A percentile compares a stretch with the other conserved stretches of the same genome.
Evolutionary conservation across 352 stramenopile genomes (phyloP).

Genomic region (Pythium rishiriense): DNA sequence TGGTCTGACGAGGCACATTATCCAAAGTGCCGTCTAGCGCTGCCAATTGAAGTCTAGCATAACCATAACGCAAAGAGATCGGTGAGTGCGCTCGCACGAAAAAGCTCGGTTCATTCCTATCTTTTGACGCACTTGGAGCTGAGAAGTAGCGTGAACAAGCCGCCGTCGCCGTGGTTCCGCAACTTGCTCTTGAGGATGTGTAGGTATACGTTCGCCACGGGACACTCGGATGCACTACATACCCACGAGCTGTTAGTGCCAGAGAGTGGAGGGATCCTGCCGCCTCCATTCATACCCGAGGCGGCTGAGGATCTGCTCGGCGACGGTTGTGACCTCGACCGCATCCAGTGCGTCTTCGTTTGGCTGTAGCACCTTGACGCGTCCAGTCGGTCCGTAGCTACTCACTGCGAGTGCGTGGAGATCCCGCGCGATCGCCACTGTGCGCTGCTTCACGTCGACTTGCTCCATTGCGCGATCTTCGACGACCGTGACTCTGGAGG

Average conservation of each 20-base stretch:
- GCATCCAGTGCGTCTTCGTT: slow-evolving; percentile 42
- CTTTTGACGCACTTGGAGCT: slow-evolving; percentile 28
- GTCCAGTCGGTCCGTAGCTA: slow-evolving; percentile 48
- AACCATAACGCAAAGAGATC: not conserved
- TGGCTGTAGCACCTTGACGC: slow-evolving; percentile 45
- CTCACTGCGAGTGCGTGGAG: slow-evolving; percentile 33
- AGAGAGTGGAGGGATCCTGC: not conserved
- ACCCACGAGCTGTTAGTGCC: not conserved
- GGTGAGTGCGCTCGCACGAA: not conserved
- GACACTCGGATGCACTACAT: slow-evolving; percentile 30
- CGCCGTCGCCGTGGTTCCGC: slow-evolving; percentile 40
- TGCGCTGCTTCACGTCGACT: slow-evolving; percentile 35
- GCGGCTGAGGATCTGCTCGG: slow-evolving; percentile 40
- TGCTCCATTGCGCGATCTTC: slow-evolving; percentile 22
- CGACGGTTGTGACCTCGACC: slow-evolving; percentile 44
- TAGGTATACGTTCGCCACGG: slow-evolving; percentile 53
- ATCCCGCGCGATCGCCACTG: slow-evolving; percentile 30
- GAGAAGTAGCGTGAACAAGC: slow-evolving; percentile 43
- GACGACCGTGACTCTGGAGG: not conserved
- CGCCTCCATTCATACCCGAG: slow-evolving; percentile 40
- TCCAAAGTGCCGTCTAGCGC: slow-evolving; percentile 2
- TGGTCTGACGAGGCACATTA: not conserved
- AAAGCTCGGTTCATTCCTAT: not conserved
- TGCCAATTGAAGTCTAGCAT: slow-evolving; percentile 8
- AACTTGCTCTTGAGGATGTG: slow-evolving; percentile 63